Evolutionary conservation across 352 stramenopile species (phyloP).

Genomic region (Pythium phragmitis): DNA sequence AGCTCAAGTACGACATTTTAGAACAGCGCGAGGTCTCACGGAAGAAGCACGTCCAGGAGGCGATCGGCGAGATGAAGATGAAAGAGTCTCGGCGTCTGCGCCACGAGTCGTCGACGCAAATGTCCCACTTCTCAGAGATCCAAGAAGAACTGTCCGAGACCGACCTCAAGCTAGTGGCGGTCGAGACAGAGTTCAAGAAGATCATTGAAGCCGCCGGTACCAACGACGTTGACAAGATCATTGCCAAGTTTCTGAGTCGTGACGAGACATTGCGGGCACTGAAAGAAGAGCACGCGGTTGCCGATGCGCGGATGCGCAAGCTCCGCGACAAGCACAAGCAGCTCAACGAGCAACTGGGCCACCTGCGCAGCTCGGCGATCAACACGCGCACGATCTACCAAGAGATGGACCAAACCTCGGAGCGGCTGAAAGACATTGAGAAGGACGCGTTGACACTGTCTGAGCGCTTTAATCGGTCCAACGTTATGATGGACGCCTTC

Average conservation of each 20-base stretch:
- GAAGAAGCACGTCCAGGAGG: conserved; percentile 72
- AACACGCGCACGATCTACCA: conserved; percentile 86
- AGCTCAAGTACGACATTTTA: conserved; percentile 71
- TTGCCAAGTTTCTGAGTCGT: conserved; percentile 64
- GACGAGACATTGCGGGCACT: conserved; percentile 71
- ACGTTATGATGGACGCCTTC: conserved; percentile 82
- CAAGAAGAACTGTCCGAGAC: conserved; percentile 76
- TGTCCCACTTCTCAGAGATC: conserved; percentile 77
- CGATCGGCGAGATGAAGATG: conserved; percentile 67
- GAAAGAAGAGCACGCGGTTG: conserved; percentile 76
- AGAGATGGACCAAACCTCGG: conserved; percentile 80
- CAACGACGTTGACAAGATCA: conserved; percentile 83
- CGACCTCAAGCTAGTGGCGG: conserved; percentile 58
- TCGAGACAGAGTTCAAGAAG: conserved; percentile 75
- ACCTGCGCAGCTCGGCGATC: conserved; percentile 61
- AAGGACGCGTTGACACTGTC: conserved; percentile 69
- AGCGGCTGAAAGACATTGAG: conserved; percentile 82
- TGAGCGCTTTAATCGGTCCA: conserved; percentile 71
- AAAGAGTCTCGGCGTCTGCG: conserved; percentile 68
- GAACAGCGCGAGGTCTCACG: conserved; percentile 73
- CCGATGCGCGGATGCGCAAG: conserved; percentile 72
- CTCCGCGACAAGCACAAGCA: conserved; percentile 77
- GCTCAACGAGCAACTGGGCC: conserved; percentile 60
- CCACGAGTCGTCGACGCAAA: conserved; percentile 72
- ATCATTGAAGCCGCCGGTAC: conserved; percentile 75